Conservation (phyloP, 176 grass and related monocot species). For the Paspalum vaginatum region DNA sequence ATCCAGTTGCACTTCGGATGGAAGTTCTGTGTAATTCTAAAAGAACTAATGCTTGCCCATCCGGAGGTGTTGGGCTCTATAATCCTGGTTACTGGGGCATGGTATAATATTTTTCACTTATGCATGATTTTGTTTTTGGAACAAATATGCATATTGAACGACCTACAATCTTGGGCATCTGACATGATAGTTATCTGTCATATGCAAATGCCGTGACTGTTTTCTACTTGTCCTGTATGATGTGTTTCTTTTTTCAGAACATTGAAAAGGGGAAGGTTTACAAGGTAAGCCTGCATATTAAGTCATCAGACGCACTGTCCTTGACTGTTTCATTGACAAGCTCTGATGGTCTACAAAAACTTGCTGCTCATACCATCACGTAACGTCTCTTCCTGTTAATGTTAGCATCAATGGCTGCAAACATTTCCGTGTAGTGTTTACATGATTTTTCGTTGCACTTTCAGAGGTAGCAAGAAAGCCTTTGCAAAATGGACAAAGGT, state of each 20-base stretch:
- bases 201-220: constrained; percentile 10
- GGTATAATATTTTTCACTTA: constrained; percentile 54
- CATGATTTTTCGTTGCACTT: constrained; percentile 17
- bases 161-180: background rate
- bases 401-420: constrained; percentile 28
- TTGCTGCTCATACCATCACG: constrained; percentile 62
- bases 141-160: background rate
- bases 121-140: constrained; percentile 1
- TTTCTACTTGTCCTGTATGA: constrained; percentile 17
- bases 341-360: constrained; percentile 67
- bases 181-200: background rate
- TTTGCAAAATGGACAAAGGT: constrained; percentile 76
- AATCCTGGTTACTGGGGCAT: constrained; percentile 98
- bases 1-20: constrained; percentile 79
- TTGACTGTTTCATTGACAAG: constrained; percentile 73
- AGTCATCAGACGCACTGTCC: constrained; percentile 56
- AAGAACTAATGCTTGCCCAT: constrained; percentile 60
- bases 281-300: constrained; percentile 72
- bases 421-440: background rate
- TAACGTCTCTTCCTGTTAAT: constrained; percentile 44
- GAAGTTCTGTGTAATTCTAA: constrained; percentile 71
- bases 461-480: constrained; percentile 54
- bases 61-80: constrained; percentile 81
- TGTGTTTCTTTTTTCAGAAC: constrained; percentile 50
- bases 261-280: constrained; percentile 71